Percentiles rank a stretch among this genome's conserved stretches.
Evolutionary conservation across 208 protist species (phyloP).

Genomic region (Acanthamoeba lenticulata): DNA sequence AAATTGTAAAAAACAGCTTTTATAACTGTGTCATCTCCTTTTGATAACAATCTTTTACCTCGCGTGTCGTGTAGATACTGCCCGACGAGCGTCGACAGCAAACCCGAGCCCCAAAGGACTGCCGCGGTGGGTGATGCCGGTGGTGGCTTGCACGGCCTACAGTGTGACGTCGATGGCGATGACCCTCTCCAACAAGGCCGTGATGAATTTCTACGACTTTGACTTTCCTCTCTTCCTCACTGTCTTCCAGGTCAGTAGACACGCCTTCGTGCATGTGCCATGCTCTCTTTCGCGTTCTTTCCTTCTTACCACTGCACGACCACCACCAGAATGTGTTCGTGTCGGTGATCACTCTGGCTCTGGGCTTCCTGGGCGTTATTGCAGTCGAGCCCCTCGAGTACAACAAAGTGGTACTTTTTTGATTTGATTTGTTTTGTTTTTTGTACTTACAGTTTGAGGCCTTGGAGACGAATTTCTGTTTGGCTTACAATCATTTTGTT

Average conservation of each 20-base stretch:
- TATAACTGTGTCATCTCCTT: too few species aligned
- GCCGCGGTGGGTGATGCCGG: slow-evolving; percentile 25
- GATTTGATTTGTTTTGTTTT: neutral
- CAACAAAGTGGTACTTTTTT: neutral
- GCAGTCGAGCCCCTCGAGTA: neutral
- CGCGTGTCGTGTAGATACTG: too few species aligned
- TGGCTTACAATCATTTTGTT: neutral
- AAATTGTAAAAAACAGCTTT: too few species aligned
- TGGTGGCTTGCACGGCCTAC: slow-evolving; percentile 46
- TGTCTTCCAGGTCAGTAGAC: slow-evolving; percentile 11
- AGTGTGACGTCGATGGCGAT: slow-evolving; percentile 58
- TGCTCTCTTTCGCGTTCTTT: neutral
- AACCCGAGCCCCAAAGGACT: too few species aligned
- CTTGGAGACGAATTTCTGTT: too few species aligned
- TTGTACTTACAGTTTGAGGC: too few species aligned
- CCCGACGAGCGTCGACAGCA: too few species aligned
- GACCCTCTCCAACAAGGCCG: slow-evolving; percentile 64
- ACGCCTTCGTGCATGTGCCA: neutral
- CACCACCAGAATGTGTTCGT: neutral
- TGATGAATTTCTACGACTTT: slow-evolving; percentile 50
- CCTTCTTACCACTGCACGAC: neutral
- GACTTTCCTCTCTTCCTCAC: slow-evolving; percentile 56
- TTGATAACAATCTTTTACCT: too few species aligned
- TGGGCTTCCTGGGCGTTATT: neutral
- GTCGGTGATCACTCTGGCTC: neutral